Evolutionary conservation across 2,329 filamentous ascomycete species (phyloP).

Genomic region (Amylocarpus encephaloides): DNA sequence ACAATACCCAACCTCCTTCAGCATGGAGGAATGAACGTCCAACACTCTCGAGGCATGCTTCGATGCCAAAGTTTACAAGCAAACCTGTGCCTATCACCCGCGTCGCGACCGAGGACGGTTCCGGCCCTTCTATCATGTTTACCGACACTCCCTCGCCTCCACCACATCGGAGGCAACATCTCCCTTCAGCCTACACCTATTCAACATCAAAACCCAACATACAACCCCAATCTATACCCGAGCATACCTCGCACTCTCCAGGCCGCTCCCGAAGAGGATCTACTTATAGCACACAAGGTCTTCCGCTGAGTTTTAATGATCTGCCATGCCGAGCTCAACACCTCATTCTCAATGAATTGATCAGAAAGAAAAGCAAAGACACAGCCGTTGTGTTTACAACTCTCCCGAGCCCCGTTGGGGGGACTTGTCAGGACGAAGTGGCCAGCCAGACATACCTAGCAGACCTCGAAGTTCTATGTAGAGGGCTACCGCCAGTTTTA

Average conservation of each 20-base stretch:
- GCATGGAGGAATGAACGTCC: conserved; percentile 34
- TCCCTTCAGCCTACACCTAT: conserved; percentile 26
- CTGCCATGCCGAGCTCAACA: conserved; percentile 79
- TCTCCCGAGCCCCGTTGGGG: conserved; percentile 71
- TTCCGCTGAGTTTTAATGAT: conserved; percentile 79
- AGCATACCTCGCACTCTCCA: not conserved
- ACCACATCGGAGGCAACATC: conserved; percentile 10
- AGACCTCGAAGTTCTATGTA: conserved; percentile 72
- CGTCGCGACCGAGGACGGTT: conserved; percentile 57
- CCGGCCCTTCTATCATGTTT: conserved; percentile 71
- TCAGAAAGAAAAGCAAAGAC: conserved; percentile 58
- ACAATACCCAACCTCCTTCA: conserved; percentile 23
- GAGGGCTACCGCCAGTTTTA: conserved; percentile 67
- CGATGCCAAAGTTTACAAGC: conserved; percentile 62
- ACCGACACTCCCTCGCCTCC: conserved; percentile 39
- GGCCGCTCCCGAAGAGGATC: conserved; percentile 31
- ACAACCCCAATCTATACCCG: conserved; percentile 13
- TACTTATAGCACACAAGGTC: conserved; percentile 50
- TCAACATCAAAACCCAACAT: not conserved
- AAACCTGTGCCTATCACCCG: conserved; percentile 65
- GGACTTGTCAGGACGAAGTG: conserved; percentile 63
- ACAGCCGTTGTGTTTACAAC: conserved; percentile 81
- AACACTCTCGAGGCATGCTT: conserved; percentile 46
- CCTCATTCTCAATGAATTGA: conserved; percentile 79
- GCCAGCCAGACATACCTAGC: conserved; percentile 69